Conservation (phyloP, 2,329 filamentous ascomycete genomes). For the Ascochyta clinopodiicola region DNA sequence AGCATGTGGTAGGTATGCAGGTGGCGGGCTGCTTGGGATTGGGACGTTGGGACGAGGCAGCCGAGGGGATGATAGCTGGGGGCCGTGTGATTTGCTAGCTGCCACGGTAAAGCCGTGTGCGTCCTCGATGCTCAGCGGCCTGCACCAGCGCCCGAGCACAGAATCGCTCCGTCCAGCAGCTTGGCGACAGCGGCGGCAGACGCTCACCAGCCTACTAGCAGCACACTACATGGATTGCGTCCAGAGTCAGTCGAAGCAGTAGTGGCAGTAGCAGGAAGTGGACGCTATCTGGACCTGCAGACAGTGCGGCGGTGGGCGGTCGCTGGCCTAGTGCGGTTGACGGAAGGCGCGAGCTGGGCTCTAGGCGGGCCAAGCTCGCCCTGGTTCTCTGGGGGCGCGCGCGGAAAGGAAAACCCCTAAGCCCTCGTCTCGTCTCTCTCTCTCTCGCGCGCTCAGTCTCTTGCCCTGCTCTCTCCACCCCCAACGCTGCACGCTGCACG, state of each 20-base stretch:
- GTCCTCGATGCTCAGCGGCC: not conserved
- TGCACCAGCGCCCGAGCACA: not conserved
- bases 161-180: not conserved
- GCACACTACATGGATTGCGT: too few relatives aligned
- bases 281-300: not conserved
- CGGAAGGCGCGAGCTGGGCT: conserved; percentile 1
- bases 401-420: conserved; percentile 16
- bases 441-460: not conserved
- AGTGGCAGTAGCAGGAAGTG: too few relatives aligned
- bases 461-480: conserved; percentile 10
- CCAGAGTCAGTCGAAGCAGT: too few relatives aligned
- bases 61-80: conserved; percentile 22
- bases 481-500: conserved; percentile 8
- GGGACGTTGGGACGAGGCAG: not conserved
- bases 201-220: not conserved
- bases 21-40: conserved; percentile 14
- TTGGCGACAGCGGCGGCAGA: not conserved
- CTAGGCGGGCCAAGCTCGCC: conserved; percentile 2
- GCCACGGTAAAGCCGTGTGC: conserved; percentile 5
- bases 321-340: conserved; percentile 5
- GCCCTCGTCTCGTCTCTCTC: not conserved
- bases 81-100: conserved; percentile 23
- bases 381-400: not conserved
- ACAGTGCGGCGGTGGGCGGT: not conserved
- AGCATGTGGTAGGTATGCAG: conserved; percentile 23